Evolutionary conservation across 1,284 basidiomycete genomes (phyloP).

Genomic region (Sanghuangporus weigelae): DNA sequence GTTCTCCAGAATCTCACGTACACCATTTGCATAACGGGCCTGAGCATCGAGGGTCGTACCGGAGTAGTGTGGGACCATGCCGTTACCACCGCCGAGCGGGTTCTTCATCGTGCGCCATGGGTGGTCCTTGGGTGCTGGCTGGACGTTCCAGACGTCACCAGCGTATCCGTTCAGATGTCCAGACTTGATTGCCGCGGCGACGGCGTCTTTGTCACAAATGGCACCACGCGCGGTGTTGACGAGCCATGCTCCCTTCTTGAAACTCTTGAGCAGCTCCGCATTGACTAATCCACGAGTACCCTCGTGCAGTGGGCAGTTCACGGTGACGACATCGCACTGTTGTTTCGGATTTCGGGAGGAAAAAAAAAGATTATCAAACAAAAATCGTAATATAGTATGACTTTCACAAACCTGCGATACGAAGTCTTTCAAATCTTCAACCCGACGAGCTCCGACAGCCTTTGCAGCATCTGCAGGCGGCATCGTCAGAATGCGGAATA

Average conservation of each 20-base stretch:
- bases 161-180: slow-evolving; percentile 74
- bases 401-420: slow-evolving; percentile 45
- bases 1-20: slow-evolving; percentile 76
- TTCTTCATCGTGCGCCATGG: slow-evolving; percentile 83
- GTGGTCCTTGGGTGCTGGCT: slow-evolving; percentile 84
- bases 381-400: slow-evolving; percentile 20
- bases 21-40: slow-evolving; percentile 80
- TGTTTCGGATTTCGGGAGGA: slow-evolving; percentile 8
- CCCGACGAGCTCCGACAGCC: slow-evolving; percentile 68
- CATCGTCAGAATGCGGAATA: not conserved
- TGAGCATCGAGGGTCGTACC: slow-evolving; percentile 93
- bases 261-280: slow-evolving; percentile 78
- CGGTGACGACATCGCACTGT: slow-evolving; percentile 74
- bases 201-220: slow-evolving; percentile 81
- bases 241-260: slow-evolving; percentile 91
- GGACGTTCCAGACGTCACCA: slow-evolving; percentile 73
- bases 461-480: slow-evolving; percentile 52
- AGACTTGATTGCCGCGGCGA: slow-evolving; percentile 71
- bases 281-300: slow-evolving; percentile 80
- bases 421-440: slow-evolving; percentile 83
- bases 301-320: slow-evolving; percentile 92
- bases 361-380: not conserved
- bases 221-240: slow-evolving; percentile 95
- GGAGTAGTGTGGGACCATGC: slow-evolving; percentile 84
- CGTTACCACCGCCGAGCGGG: slow-evolving; percentile 75